Evolutionary conservation across 305 asterid species (phyloP).

Genomic region (Rubia peregrina): DNA sequence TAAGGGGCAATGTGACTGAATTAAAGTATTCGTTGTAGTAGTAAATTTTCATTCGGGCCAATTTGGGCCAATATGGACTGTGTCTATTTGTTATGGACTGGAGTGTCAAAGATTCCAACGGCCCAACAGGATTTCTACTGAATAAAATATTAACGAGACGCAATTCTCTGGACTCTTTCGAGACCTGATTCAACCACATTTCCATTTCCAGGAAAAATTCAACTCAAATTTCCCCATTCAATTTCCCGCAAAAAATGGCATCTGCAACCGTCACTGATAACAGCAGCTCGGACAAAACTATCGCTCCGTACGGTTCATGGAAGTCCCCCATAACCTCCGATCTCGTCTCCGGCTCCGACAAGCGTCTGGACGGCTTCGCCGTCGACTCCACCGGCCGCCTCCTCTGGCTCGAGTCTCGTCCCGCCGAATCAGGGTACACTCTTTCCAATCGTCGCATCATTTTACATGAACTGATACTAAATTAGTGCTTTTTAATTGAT

Average conservation of each 20-base stretch:
- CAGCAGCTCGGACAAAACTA: constrained; percentile 20
- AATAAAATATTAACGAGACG: no score
- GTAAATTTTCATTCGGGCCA: no score
- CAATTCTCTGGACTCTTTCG: neutral
- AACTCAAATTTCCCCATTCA: neutral
- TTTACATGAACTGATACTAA: neutral
- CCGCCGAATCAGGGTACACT: constrained; percentile 51
- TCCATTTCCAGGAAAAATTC: neutral
- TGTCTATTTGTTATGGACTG: no score
- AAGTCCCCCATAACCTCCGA: constrained; percentile 87
- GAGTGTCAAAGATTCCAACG: no score
- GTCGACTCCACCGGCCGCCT: constrained; percentile 60
- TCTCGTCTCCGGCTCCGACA: constrained; percentile 61
- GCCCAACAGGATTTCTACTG: no score
- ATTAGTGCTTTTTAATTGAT: neutral
- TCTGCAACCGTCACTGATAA: neutral
- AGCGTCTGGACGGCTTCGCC: constrained; percentile 67
- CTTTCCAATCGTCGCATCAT: neutral
- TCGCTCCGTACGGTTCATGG: constrained; percentile 92
- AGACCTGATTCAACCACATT: neutral
- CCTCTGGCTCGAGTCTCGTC: constrained; percentile 62
- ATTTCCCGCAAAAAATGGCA: constrained; percentile 9
- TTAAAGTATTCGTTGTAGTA: no score
- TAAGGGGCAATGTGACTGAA: no score
- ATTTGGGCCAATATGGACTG: no score